A percentile compares a stretch with the other conserved stretches of the same genome.
Evolutionary conservation across 2,329 filamentous ascomycete genomes (phyloP).

Genomic region (Cyphellophora attinorum): DNA sequence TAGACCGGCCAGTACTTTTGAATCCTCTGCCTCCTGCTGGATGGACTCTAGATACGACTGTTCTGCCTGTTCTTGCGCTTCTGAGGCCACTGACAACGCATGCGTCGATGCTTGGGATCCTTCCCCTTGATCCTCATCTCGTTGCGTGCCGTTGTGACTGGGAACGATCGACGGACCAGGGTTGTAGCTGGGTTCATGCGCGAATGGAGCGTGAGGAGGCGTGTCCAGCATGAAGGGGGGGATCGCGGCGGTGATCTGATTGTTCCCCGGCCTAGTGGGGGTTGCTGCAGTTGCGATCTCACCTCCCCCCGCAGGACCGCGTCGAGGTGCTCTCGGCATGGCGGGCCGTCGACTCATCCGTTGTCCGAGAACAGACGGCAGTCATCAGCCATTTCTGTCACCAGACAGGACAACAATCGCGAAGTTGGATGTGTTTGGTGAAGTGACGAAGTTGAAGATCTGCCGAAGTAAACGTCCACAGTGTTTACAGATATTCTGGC

Average conservation of each 20-base stretch:
- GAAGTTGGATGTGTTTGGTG: too few species aligned
- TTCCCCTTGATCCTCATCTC: conserved; percentile 8
- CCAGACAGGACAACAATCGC: too few species aligned
- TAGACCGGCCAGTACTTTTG: conserved; percentile 24
- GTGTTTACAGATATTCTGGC: too few species aligned
- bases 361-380: background rate
- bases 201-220: conserved; percentile 19
- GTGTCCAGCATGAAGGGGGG: conserved; percentile 21
- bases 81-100: conserved; percentile 10
- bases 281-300: conserved; percentile 14
- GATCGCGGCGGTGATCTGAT: conserved; percentile 19
- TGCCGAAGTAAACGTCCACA: too few species aligned
- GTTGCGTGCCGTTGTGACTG: conserved; percentile 7
- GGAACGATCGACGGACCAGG: conserved; percentile 13
- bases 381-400: too few species aligned
- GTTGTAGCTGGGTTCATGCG: conserved; percentile 14
- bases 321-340: conserved; percentile 18
- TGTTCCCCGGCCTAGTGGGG: conserved; percentile 14
- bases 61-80: conserved; percentile 11
- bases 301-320: conserved; percentile 10
- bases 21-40: conserved; percentile 16
- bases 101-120: conserved; percentile 11
- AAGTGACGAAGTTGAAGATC: too few species aligned
- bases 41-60: conserved; percentile 15
- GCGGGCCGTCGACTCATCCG: background rate